These are phyloP conservation scores for Helianthus tuberosus DNA, from an alignment of 129 eudicot genomes.

Conservation along the genomic window DNA sequence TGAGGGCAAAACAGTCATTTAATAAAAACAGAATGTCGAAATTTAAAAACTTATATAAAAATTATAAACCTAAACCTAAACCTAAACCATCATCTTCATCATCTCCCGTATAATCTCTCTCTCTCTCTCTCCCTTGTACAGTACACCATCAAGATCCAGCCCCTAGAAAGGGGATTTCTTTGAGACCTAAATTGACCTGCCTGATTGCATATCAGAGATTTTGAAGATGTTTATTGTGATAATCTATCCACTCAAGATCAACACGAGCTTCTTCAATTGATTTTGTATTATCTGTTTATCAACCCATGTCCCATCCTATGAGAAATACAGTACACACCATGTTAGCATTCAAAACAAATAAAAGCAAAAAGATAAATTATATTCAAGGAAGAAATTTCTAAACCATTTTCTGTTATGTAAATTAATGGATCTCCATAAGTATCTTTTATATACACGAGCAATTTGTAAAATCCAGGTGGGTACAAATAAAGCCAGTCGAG, in stretches of 20 bases:
- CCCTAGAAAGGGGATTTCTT: too few relatives aligned
- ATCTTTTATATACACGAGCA: conserved; percentile 25
- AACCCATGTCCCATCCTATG: conserved; percentile 30
- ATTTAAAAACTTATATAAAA: too few relatives aligned
- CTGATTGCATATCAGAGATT: conserved; percentile 30
- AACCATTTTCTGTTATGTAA: conserved; percentile 53
- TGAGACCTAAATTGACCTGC: conserved; percentile 23
- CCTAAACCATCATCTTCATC: too few relatives aligned
- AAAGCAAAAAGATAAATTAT: not conserved
- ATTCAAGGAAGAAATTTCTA: not conserved
- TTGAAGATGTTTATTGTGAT: conserved; percentile 25
- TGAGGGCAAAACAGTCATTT: too few relatives aligned
- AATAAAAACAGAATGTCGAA: too few relatives aligned
- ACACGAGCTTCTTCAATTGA: conserved; percentile 35
- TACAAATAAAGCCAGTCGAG: conserved; percentile 36
- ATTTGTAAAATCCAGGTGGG: conserved; percentile 39
- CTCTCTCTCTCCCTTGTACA: too few relatives aligned
- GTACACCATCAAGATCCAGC: too few relatives aligned
- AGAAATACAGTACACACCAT: not conserved
- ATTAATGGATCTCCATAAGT: conserved; percentile 38
- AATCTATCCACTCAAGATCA: conserved; percentile 32
- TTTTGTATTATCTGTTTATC: conserved; percentile 19
- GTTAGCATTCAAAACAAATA: conserved; percentile 4
- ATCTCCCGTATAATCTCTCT: too few relatives aligned
- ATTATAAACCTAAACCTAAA: too few relatives aligned